Evolutionary conservation across 768 basidiomycete species (phyloP).

Genomic region (Boletales sp.): DNA sequence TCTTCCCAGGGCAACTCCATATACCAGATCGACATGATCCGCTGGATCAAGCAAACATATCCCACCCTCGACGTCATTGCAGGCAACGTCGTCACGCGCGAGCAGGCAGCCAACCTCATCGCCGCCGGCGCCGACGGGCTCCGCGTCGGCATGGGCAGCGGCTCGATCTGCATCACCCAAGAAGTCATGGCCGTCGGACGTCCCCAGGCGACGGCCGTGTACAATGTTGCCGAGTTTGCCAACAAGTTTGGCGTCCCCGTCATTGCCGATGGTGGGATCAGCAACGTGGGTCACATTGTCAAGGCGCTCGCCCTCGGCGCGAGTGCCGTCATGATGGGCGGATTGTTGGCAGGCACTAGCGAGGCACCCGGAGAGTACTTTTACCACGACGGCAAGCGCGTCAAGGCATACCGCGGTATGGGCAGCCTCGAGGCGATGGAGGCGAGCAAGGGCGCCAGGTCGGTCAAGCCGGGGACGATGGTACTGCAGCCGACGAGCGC

Average conservation of each 20-base stretch:
- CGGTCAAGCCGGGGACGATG: slow-evolving; percentile 26
- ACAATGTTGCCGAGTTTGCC: slow-evolving; percentile 91
- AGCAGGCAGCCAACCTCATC: slow-evolving; percentile 93
- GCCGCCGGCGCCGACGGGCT: slow-evolving; percentile 94
- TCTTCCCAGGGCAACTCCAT: slow-evolving; percentile 96
- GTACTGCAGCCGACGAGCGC: slow-evolving; percentile 44
- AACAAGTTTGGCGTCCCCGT: slow-evolving; percentile 92
- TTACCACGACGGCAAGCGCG: slow-evolving; percentile 97
- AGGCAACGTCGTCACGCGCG: slow-evolving; percentile 96
- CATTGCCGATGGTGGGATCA: slow-evolving; percentile 93
- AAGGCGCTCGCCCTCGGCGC: slow-evolving; percentile 95
- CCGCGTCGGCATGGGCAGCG: slow-evolving; percentile 96
- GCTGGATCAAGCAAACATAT: slow-evolving; percentile 85
- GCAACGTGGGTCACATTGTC: slow-evolving; percentile 96
- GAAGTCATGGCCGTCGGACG: slow-evolving; percentile 99
- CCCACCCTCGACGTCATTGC: slow-evolving; percentile 91
- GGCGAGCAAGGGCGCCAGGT: slow-evolving; percentile 48
- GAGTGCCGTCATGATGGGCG: slow-evolving; percentile 98
- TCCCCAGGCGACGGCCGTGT: slow-evolving; percentile 98
- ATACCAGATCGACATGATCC: slow-evolving; percentile 92
- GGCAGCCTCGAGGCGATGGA: slow-evolving; percentile 95
- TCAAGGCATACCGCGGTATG: slow-evolving; percentile 99
- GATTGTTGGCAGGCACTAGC: slow-evolving; percentile 90
- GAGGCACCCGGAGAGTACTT: slow-evolving; percentile 99
- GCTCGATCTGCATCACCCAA: slow-evolving; percentile 99